Evolutionary conservation across 2,329 filamentous ascomycete species (phyloP).

Genomic region (Cadophora gregata): DNA sequence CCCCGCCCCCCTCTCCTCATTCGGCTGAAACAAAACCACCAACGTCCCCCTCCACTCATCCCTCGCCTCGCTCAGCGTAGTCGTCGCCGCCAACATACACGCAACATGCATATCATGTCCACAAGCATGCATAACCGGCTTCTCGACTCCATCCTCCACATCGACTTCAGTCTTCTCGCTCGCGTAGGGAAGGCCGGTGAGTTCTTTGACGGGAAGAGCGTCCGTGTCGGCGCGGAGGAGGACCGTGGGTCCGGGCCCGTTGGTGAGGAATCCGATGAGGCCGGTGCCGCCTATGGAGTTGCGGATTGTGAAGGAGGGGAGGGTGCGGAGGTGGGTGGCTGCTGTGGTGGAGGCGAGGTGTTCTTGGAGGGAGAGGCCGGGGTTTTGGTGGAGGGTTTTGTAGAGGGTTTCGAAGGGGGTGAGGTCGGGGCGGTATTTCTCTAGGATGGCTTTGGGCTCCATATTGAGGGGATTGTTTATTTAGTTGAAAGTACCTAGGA

Average conservation of each 20-base stretch:
- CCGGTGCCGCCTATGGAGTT: conserved; percentile 64
- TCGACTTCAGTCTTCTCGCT: conserved; percentile 47
- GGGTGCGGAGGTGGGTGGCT: conserved; percentile 47
- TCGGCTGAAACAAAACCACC: conserved; percentile 70
- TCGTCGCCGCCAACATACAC: conserved; percentile 59
- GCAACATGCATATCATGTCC: conserved; percentile 72
- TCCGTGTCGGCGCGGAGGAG: conserved; percentile 68
- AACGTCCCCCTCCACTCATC: conserved; percentile 65
- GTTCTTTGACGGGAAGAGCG: conserved; percentile 62
- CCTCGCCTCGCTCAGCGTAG: conserved; percentile 51
- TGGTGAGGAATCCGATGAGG: conserved; percentile 59
- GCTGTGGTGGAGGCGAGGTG: conserved; percentile 56
- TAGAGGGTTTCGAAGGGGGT: conserved; percentile 58
- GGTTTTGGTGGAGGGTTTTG: conserved; percentile 62
- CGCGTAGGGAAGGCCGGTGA: conserved; percentile 60
- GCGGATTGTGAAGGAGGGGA: conserved; percentile 51
- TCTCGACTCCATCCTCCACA: conserved; percentile 52
- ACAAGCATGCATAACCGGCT: conserved; percentile 71
- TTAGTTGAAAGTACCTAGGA: neutral
- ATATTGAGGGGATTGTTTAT: conserved; percentile 19
- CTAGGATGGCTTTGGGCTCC: conserved; percentile 25
- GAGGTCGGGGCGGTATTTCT: conserved; percentile 27
- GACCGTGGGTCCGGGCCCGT: conserved; percentile 59
- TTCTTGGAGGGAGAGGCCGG: conserved; percentile 65
- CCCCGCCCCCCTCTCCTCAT: conserved; percentile 63